Percentiles rank a stretch among this genome's conserved stretches.
These are phyloP conservation scores for Lactarius sp. DNA, from an alignment of 768 basidiomycete species.

Conservation along the genomic window DNA sequence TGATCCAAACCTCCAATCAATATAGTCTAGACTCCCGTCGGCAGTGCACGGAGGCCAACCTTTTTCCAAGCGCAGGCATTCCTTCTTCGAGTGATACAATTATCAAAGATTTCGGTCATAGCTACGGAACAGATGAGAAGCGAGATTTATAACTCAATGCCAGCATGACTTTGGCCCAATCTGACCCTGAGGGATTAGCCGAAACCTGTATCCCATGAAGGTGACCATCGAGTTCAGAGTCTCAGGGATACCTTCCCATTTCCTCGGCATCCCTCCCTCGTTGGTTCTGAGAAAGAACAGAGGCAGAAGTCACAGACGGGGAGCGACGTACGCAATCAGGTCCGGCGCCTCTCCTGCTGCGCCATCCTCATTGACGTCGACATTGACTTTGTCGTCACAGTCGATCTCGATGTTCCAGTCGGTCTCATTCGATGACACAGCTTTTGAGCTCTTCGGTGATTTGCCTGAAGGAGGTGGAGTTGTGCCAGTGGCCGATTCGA, in stretches of 20 bases:
- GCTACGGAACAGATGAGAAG: not conserved
- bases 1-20: conserved; percentile 47
- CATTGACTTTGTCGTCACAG: conserved; percentile 38
- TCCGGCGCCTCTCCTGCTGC: too few species aligned
- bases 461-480: too few species aligned
- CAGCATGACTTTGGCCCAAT: conserved; percentile 57
- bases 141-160: conserved; percentile 46
- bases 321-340: too few species aligned
- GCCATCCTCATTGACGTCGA: too few species aligned
- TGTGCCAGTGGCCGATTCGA: too few species aligned
- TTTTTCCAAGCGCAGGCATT: conserved; percentile 69
- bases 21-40: conserved; percentile 76
- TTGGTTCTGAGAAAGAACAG: conserved; percentile 21
- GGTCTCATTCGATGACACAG: conserved; percentile 75
- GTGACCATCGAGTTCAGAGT: conserved; percentile 65
- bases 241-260: conserved; percentile 37
- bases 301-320: conserved; percentile 21
- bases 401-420: conserved; percentile 83
- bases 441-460: too few species aligned
- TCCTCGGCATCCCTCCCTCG: conserved; percentile 36
- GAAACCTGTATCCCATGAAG: conserved; percentile 43
- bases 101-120: conserved; percentile 38
- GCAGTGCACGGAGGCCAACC: conserved; percentile 39
- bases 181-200: conserved; percentile 53
- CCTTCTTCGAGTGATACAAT: conserved; percentile 75